Evolutionary conservation across 2,329 filamentous ascomycete genomes (phyloP), one percentile per base, ranked within the genome.

Genomic region (Fusarium azukiicola): DNA sequence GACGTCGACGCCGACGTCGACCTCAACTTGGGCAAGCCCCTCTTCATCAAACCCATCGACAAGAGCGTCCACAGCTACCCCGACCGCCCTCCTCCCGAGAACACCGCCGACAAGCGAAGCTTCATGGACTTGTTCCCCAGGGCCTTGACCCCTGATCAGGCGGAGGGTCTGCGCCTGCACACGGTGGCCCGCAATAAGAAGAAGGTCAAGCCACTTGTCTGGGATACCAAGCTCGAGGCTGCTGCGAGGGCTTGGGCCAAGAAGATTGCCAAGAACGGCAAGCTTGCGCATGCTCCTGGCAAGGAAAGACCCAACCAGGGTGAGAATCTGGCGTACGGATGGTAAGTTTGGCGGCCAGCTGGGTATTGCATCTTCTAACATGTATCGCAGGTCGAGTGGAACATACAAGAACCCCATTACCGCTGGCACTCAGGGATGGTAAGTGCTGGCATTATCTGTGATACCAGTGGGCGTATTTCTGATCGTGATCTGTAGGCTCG

Each of bases 291-390:
- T 11, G 83, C 81, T 7, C 2, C 47, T 0, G 27, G 36, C 14
- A 56, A 32, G 1, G 47, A 74, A 0, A 73, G 81, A 5, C 74
- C 74, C 0, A 76, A 77, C 7, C 79, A 83, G 46, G 81, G 81
- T 0, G 81, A 83, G 47, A 83, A 83, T 3, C 27, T 83, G 9
- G 81, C 74, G 4, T 83, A 78, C n/a, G 75, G 66, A 16, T 75
- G 56, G 77, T 74, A 56, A 44, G 73, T 67, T 14, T 46, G 17
- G 27, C 40, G 13, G 14, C 2, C 4, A 13, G 7, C n/a, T 23
- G 16, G 27, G 21, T 12, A 5, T 13, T 17, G 8, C 52, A 8
- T 6, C 32, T 40, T 19, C 32, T 42, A 19, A 61, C 27, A 64
- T 17, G 16, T 52, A n/a, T 8, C 8, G 12, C 36, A 77, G 73